phyloP scores from a whole-genome alignment of 768 basidiomycete species.

The Trametes maxima region DNA sequence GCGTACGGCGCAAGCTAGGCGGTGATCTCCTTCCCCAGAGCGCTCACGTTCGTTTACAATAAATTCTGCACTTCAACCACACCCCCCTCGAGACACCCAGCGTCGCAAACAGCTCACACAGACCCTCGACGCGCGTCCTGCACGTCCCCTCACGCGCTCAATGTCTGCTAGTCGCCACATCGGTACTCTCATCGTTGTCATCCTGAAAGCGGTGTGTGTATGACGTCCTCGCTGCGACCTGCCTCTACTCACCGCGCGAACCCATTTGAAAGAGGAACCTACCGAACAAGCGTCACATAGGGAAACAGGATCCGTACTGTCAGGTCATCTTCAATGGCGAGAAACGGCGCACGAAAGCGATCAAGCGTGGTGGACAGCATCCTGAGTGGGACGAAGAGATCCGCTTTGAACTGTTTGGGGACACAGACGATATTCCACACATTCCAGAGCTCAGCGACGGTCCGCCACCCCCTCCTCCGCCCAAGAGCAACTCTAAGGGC shows the following conservation, averaged over 20 bases:
- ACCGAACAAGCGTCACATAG: constrained; percentile 89
- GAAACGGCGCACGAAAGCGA: constrained; percentile 87
- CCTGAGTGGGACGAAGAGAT: constrained; percentile 99
- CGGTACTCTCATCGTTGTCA: constrained; percentile 91
- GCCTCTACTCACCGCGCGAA: constrained; percentile 5
- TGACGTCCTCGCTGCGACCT: constrained; percentile 1
- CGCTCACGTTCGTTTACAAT: constrained; percentile 14
- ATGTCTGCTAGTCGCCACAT: constrained; percentile 72
- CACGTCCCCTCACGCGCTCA: neutral
- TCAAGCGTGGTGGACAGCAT: constrained; percentile 96
- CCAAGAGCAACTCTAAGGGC: constrained; percentile 56
- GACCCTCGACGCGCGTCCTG: neutral
- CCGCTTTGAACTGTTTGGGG: constrained; percentile 87
- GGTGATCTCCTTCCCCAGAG: constrained; percentile 11
- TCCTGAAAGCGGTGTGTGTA: constrained; percentile 86
- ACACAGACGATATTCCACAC: constrained; percentile 45
- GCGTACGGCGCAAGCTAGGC: constrained; percentile 7
- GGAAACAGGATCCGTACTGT: constrained; percentile 98
- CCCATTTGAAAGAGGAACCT: constrained; percentile 66
- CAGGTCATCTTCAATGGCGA: constrained; percentile 76
- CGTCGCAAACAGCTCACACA: neutral
- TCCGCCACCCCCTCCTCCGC: constrained; percentile 63
- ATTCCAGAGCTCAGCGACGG: constrained; percentile 36
- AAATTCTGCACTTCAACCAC: constrained; percentile 17
- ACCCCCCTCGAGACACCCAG: constrained; percentile 6